These are phyloP conservation scores for Carex parvula DNA, from an alignment of 176 grass and related monocot species.

Conservation along the genomic window DNA sequence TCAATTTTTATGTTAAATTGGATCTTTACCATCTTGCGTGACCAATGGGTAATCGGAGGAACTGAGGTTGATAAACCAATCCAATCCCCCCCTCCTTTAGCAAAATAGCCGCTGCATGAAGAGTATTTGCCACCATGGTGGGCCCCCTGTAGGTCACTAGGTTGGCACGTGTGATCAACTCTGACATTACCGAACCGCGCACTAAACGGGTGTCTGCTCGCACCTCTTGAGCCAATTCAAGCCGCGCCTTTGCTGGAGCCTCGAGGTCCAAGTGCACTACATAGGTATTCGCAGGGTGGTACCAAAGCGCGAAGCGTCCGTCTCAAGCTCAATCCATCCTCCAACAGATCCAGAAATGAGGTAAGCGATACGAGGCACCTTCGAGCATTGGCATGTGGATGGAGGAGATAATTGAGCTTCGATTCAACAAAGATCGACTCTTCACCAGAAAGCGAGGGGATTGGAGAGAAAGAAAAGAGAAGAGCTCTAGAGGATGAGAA, in stretches of 20 bases:
- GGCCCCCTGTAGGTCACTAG: conserved; percentile 82
- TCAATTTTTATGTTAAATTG: conserved; percentile 3
- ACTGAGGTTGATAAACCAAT: conserved; percentile 93
- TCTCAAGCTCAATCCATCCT: conserved; percentile 54
- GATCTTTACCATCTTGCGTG: conserved; percentile 73
- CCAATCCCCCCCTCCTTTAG: conserved; percentile 69
- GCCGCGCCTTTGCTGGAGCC: conserved; percentile 52
- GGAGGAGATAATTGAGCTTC: conserved; percentile 40
- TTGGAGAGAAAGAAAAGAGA: conserved; percentile 70
- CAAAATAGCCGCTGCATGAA: conserved; percentile 77
- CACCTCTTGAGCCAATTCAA: conserved; percentile 46
- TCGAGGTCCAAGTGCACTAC: conserved; percentile 85
- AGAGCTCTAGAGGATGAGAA: conserved; percentile 63
- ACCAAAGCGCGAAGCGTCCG: conserved; percentile 66
- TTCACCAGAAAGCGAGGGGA: conserved; percentile 36
- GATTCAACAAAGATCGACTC: conserved; percentile 81
- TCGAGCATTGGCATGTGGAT: background rate
- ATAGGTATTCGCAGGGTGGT: conserved; percentile 69
- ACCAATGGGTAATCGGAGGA: conserved; percentile 85
- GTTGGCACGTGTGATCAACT: conserved; percentile 73
- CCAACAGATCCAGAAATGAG: conserved; percentile 76
- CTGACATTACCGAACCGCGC: conserved; percentile 57
- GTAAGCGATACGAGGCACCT: conserved; percentile 63
- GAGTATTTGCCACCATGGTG: conserved; percentile 92
- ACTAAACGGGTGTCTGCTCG: conserved; percentile 48